Evolutionary conservation across 148 eudicot genomes (phyloP).

Genomic region (Persicaria tinctoria): DNA sequence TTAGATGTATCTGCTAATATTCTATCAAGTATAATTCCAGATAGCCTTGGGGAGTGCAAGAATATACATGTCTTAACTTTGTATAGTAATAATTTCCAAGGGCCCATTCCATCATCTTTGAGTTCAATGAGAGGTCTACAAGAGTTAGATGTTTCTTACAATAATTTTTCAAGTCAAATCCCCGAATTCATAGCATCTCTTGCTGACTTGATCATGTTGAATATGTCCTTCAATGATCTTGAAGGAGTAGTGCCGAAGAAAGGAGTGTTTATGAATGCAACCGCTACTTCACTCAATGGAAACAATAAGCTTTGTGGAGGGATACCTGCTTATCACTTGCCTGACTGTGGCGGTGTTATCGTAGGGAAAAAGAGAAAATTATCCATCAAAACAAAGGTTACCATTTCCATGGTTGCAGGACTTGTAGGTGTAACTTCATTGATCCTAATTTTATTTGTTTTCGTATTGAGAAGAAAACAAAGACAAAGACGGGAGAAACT

Average conservation of each 20-base stretch:
- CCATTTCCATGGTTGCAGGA: no score
- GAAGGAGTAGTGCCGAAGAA: constrained; percentile 17
- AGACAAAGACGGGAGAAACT: not conserved
- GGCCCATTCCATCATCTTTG: constrained; percentile 16
- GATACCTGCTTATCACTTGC: constrained; percentile 7
- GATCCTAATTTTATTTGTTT: no score
- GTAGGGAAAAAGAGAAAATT: not conserved
- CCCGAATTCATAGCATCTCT: constrained; percentile 11
- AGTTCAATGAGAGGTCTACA: constrained; percentile 8
- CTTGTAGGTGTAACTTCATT: not conserved
- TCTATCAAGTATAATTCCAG: no score
- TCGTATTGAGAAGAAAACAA: no score
- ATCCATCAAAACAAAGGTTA: not conserved
- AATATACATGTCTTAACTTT: not conserved
- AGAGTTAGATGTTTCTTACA: constrained; percentile 12
- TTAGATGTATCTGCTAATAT: no score
- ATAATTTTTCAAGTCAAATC: constrained; percentile 18
- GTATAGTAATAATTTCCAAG: constrained; percentile 6
- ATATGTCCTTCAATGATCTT: constrained; percentile 19
- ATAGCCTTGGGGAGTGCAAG: no score
- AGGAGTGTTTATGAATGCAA: constrained; percentile 16
- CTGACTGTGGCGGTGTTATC: not conserved
- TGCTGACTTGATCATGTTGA: constrained; percentile 1
- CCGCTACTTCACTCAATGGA: constrained; percentile 11
- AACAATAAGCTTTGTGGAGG: constrained; percentile 22